A percentile compares a stretch with the other conserved stretches of the same genome.
Conservation (phyloP, 768 basidiomycete genomes). For the Lactarius deliciosus region DNA sequence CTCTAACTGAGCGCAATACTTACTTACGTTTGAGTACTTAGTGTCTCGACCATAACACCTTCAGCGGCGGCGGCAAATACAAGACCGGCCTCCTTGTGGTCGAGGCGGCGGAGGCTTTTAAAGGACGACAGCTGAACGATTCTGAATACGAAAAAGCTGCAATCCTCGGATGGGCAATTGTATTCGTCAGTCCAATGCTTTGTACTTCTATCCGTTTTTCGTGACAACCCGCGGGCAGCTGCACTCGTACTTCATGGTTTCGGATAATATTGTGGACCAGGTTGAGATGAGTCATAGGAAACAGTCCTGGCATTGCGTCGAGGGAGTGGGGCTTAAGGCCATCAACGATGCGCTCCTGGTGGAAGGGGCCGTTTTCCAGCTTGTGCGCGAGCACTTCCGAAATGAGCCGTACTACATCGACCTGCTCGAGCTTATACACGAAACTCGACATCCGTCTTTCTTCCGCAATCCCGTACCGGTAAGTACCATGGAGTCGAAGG, state of each 20-base stretch:
- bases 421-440: conserved; percentile 88
- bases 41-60: conserved; percentile 91
- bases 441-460: conserved; percentile 45
- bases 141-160: conserved; percentile 89
- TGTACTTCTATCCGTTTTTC: not conserved
- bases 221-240: conserved; percentile 51
- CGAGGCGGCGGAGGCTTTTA: conserved; percentile 86
- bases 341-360: conserved; percentile 98
- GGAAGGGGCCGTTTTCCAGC: conserved; percentile 86
- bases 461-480: conserved; percentile 24
- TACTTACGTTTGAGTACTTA: conserved; percentile 35
- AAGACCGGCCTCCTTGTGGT: conserved; percentile 94
- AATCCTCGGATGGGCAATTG: conserved; percentile 92
- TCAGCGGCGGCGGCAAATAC: conserved; percentile 92
- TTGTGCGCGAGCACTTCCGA: conserved; percentile 86
- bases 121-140: conserved; percentile 63
- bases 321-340: conserved; percentile 74
- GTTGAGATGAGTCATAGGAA: conserved; percentile 91
- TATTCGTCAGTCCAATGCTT: conserved; percentile 62
- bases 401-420: conserved; percentile 80
- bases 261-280: conserved; percentile 96
- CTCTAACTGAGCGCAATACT: conserved; percentile 8
- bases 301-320: conserved; percentile 86
- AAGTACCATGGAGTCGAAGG: not conserved
- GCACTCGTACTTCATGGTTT: conserved; percentile 95